Conservation (phyloP, 345 rosid genomes). For the Abelmoschus esculentus region DNA sequence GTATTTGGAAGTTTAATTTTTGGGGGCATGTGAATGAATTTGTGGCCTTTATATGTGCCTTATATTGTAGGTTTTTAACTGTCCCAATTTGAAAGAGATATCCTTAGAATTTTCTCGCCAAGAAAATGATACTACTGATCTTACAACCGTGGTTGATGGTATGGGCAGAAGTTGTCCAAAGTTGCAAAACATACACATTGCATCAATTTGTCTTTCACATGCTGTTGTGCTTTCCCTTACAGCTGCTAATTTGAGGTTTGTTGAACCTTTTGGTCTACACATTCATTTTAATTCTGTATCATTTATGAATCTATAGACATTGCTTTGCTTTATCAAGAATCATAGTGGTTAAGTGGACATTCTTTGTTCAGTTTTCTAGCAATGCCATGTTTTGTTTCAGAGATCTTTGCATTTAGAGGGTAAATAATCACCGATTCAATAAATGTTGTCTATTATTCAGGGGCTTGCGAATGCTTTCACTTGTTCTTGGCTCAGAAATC, state of each 20-base stretch:
- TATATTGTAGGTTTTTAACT: constrained; percentile 50
- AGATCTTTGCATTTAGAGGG: background rate
- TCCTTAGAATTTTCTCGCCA: constrained; percentile 81
- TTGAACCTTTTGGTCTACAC: background rate
- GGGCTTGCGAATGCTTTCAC: constrained; percentile 84
- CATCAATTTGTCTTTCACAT: constrained; percentile 77
- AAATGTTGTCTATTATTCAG: constrained; percentile 29
- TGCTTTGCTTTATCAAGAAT: background rate
- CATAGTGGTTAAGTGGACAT: background rate
- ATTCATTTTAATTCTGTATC: background rate
- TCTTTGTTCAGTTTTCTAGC: background rate
- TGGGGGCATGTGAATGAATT: constrained; percentile 1
- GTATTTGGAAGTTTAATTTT: background rate
- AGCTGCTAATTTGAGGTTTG: constrained; percentile 75
- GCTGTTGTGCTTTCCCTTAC: constrained; percentile 77
- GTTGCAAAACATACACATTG: constrained; percentile 79
- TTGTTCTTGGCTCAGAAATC: constrained; percentile 87
- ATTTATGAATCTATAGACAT: background rate
- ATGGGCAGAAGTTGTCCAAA: constrained; percentile 69
- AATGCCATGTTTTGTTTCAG: background rate
- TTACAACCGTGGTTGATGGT: constrained; percentile 52
- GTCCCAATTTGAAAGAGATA: constrained; percentile 74
- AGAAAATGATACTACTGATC: constrained; percentile 73
- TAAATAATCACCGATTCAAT: constrained; percentile 5
- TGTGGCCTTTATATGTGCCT: background rate